Percentiles rank a stretch among this genome's conserved stretches.
Evolutionary conservation across 345 rosid genomes (phyloP).

Genomic region (Jatropha curcas): DNA sequence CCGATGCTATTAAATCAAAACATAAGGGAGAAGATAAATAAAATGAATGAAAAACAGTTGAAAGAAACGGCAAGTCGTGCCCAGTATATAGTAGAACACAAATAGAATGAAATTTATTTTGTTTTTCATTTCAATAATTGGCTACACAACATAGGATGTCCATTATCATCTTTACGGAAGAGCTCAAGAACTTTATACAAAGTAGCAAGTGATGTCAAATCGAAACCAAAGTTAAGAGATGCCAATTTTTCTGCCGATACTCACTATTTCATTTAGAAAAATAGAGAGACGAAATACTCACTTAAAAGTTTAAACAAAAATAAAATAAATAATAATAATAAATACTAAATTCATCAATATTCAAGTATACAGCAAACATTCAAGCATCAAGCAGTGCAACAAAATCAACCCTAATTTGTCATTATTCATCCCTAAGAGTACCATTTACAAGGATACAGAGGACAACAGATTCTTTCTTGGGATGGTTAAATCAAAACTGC

Average conservation of each 20-base stretch:
- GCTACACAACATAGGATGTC: too few species aligned
- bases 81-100: not conserved
- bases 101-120: not conserved
- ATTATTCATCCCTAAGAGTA: slow-evolving; percentile 9
- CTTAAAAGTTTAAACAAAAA: not conserved
- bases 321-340: not conserved
- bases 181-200: not conserved
- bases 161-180: not conserved
- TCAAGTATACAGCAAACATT: not conserved
- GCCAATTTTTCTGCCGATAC: too few species aligned
- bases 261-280: too few species aligned
- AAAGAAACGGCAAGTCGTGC: not conserved
- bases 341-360: not conserved
- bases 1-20: not conserved
- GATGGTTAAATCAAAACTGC: slow-evolving; percentile 21
- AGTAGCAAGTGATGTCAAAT: not conserved
- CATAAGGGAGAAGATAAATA: too few species aligned
- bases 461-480: slow-evolving; percentile 4
- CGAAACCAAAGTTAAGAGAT: not conserved
- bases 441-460: slow-evolving; percentile 32
- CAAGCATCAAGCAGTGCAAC: not conserved
- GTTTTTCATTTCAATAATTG: not conserved
- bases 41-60: not conserved
- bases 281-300: too few species aligned
- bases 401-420: slow-evolving; percentile 12